Conservation (phyloP, 352 stramenopile genomes). For the Globisporangium acanthophoron region DNA sequence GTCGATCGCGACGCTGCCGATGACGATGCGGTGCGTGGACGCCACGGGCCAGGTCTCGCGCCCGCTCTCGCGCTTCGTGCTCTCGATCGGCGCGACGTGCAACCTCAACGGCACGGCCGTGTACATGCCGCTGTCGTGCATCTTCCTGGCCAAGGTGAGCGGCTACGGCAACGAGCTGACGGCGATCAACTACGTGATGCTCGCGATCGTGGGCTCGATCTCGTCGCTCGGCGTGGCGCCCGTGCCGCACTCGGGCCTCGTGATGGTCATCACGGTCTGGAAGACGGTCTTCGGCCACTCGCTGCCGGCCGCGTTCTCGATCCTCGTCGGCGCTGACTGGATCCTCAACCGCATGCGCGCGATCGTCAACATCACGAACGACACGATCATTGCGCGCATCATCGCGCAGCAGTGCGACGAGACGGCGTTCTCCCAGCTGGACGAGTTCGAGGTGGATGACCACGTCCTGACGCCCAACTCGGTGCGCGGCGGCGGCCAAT, state of each 20-base stretch:
- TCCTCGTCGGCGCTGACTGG: constrained; percentile 68
- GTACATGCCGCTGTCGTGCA: constrained; percentile 67
- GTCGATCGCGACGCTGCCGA: constrained; percentile 72
- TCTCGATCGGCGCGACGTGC: constrained; percentile 60
- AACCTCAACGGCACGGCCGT: constrained; percentile 73
- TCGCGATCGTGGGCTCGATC: constrained; percentile 63
- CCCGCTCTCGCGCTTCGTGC: constrained; percentile 52
- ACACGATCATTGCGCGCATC: constrained; percentile 73
- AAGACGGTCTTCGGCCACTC: constrained; percentile 55
- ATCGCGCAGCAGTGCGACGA: constrained; percentile 72
- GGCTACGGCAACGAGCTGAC: constrained; percentile 52
- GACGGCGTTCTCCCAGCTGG: constrained; percentile 15
- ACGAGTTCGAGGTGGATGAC: constrained; percentile 9
- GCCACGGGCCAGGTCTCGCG: constrained; percentile 54
- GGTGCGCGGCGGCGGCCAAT: constrained; percentile 3
- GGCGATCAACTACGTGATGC: constrained; percentile 45
- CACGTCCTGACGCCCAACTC: constrained; percentile 10
- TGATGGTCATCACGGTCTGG: constrained; percentile 80
- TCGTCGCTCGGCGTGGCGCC: constrained; percentile 65
- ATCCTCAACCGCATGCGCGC: constrained; percentile 68
- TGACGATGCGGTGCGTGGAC: constrained; percentile 75
- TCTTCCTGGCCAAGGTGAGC: constrained; percentile 69
- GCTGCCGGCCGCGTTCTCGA: constrained; percentile 54
- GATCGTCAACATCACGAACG: constrained; percentile 80
- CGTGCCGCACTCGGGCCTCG: constrained; percentile 63